Base-by-base conservation (phyloP, 257 asterid species). In the Leonotis leonurus region DNA sequence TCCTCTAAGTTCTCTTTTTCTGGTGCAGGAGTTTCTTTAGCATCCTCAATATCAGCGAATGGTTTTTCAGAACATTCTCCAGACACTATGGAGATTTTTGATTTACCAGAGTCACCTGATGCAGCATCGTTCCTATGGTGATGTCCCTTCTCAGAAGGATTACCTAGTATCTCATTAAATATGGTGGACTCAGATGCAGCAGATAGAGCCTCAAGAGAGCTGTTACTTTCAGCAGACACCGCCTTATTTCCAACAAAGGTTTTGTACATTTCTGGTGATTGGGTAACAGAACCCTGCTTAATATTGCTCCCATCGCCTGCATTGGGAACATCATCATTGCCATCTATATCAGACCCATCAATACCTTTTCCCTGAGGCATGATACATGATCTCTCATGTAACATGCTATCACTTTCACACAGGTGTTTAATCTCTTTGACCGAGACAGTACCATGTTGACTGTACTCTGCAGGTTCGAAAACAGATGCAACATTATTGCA, bases 391-490 rank as follows among this genome's bases (percentile, higher is more conserved):
- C 50, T 67, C 18, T 79, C 78, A 36, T 8, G 55, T 32, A 62
- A 64, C 49, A 63, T 56, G 67, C 25, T 62, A 74, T 57, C 39
- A 64, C 70, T 72, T 58, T 66, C 77, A 53, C 73, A 50, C 53
- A 32, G 74, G 56, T 59, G 73, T 56, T 69, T 69, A 40, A 40
- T 74, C 71, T 77, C 78, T 32, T 59, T 56, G 60, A 30, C 67
- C 3, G 72, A 65, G 39, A 49, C 74, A 46, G 50, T 8, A 37
- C 59, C 63, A 65, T 39, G 61, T 26, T 64, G 61, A 75, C 68
- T 52, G 56, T 64, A 57, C 51, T 62, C 74, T 45, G 65, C 56
- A 66, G 67, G 82, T 68, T 81, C 79, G 66, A 56, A 70, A 62
- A 52, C 66, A 56, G 49, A 52, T 30, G 57, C 51, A 71, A 67